Percentiles rank a stretch among this genome's conserved stretches.
Conservation (phyloP, 768 basidiomycete species). For the Lactarius akahatsu region DNA sequence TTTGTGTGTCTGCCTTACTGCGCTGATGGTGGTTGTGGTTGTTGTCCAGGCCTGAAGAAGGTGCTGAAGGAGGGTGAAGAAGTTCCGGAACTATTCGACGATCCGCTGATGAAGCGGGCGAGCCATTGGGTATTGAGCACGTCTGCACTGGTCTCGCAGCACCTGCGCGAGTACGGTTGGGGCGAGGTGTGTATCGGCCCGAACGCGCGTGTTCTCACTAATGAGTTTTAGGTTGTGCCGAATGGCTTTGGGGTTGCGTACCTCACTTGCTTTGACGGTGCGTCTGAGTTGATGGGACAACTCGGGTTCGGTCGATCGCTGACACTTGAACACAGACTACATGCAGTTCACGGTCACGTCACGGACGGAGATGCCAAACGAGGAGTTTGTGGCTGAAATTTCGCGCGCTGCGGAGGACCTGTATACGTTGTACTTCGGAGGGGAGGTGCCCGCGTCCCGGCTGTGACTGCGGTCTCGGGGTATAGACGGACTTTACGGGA, state of each 20-base stretch:
- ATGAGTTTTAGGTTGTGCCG: constrained; percentile 61
- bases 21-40: background rate
- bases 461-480: constrained; percentile 4
- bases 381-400: constrained; percentile 70
- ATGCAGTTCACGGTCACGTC: constrained; percentile 89
- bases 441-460: constrained; percentile 18
- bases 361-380: constrained; percentile 79
- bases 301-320: background rate
- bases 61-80: constrained; percentile 59
- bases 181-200: constrained; percentile 58
- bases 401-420: constrained; percentile 64
- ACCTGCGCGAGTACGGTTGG: constrained; percentile 88
- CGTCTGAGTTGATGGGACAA: constrained; percentile 28
- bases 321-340: constrained; percentile 48
- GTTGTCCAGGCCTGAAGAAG: constrained; percentile 65
- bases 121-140: constrained; percentile 89
- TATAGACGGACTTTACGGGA: background rate
- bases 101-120: constrained; percentile 69
- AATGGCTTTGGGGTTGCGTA: constrained; percentile 96
- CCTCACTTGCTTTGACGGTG: constrained; percentile 84
- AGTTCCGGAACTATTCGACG: constrained; percentile 68
- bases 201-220: background rate
- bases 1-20: background rate
- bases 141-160: constrained; percentile 82
- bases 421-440: constrained; percentile 48